These are phyloP conservation scores for Cryphonectria naterciae DNA, from an alignment of 2,329 filamentous ascomycete species.

Conservation along the genomic window DNA sequence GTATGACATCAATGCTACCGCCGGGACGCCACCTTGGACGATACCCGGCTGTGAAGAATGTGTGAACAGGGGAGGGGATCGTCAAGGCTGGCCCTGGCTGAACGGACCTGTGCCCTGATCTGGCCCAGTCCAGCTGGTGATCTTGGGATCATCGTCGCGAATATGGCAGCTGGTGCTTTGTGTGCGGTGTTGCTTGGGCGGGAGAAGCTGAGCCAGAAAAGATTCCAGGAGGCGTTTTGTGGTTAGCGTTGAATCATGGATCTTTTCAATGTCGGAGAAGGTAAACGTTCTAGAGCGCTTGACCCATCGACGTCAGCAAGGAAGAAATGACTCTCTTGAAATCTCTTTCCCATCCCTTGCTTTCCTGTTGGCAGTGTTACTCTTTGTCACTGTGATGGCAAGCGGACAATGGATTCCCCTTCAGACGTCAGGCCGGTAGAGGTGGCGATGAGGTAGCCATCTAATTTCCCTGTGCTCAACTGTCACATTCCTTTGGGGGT, in stretches of 20 bases:
- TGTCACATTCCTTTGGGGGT: neutral
- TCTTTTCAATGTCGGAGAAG: neutral
- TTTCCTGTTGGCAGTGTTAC: neutral
- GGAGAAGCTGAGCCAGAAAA: constrained; percentile 1
- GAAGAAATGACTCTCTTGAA: neutral
- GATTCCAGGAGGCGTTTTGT: neutral
- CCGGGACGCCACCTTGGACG: neutral
- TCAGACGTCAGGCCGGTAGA: neutral
- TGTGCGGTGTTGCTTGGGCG: neutral
- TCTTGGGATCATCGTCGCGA: neutral
- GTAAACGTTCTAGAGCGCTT: neutral
- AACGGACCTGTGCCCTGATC: neutral
- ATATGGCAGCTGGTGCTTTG: neutral
- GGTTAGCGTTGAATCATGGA: neutral
- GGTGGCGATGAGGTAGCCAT: neutral
- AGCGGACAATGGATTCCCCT: neutral
- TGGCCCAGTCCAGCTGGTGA: neutral
- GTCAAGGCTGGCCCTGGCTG: neutral
- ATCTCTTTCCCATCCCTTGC: neutral
- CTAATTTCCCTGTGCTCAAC: neutral
- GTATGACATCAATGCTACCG: constrained; percentile 6
- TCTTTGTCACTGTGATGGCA: neutral
- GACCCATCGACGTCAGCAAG: neutral
- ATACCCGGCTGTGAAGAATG: neutral
- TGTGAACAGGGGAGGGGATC: neutral